These are phyloP conservation scores for Apiotrichum porosum DNA, from an alignment of 1,284 basidiomycete species.

Conservation along the genomic window DNA sequence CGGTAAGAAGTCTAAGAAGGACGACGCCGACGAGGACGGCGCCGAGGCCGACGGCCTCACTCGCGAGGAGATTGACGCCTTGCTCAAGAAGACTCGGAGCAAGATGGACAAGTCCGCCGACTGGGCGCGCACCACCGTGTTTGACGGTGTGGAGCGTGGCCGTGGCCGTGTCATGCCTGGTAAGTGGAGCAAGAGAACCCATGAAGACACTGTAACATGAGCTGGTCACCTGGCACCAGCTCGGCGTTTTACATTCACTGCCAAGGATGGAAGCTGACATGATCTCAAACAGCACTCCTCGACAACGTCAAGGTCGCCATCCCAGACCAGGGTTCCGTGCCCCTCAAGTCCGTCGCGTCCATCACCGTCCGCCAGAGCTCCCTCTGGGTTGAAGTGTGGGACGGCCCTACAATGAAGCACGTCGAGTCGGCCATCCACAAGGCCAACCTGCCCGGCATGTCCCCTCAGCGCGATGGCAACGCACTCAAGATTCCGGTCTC, in stretches of 20 bases:
- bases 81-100: slow-evolving; percentile 3
- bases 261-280: too few species aligned
- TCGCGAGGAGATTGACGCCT: slow-evolving; percentile 2
- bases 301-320: slow-evolving; percentile 40
- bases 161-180: slow-evolving; percentile 43
- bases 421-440: slow-evolving; percentile 44
- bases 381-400: slow-evolving; percentile 44
- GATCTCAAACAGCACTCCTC: slow-evolving; percentile 35
- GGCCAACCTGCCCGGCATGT: slow-evolving; percentile 47
- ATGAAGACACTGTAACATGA: background rate
- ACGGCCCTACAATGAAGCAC: slow-evolving; percentile 36
- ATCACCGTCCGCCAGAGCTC: slow-evolving; percentile 38
- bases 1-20: slow-evolving; percentile 17
- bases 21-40: slow-evolving; percentile 20
- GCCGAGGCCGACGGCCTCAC: slow-evolving; percentile 13
- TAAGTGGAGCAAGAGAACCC: slow-evolving; percentile 14
- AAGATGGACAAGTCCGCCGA: slow-evolving; percentile 36
- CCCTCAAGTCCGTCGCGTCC: slow-evolving; percentile 40
- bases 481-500: slow-evolving; percentile 39
- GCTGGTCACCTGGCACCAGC: too few species aligned
- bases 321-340: slow-evolving; percentile 27
- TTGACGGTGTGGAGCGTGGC: slow-evolving; percentile 45
- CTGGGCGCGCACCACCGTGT: slow-evolving; percentile 40
- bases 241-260: too few species aligned
- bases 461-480: slow-evolving; percentile 34